A percentile compares a stretch with the other conserved stretches of the same genome.
These are phyloP conservation scores for Vaccinium macrocarpon DNA, from an alignment of 148 eudicot species.

Conservation along the genomic window DNA sequence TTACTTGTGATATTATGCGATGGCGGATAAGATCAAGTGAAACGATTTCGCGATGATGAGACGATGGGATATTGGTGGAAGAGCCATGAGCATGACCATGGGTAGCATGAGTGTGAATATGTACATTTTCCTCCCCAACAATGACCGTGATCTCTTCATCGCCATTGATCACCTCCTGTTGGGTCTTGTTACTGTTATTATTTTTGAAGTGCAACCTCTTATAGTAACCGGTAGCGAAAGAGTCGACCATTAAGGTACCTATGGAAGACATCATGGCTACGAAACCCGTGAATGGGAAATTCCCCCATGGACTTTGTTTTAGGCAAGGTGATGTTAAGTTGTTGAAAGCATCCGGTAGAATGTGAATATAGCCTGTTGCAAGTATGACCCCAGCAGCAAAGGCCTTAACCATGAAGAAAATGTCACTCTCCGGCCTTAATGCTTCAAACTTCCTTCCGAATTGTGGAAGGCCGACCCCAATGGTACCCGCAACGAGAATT, in stretches of 20 bases:
- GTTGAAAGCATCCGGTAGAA: slow-evolving; percentile 73
- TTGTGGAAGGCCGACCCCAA: slow-evolving; percentile 61
- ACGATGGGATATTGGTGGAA: slow-evolving; percentile 9
- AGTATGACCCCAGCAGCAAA: slow-evolving; percentile 87
- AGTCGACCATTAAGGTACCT: slow-evolving; percentile 70
- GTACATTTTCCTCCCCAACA: slow-evolving; percentile 30
- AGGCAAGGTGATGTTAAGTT: slow-evolving; percentile 66
- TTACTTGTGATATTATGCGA: slow-evolving; percentile 77
- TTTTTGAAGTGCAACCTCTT: slow-evolving; percentile 44
- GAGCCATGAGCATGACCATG: slow-evolving; percentile 57
- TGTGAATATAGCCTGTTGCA: slow-evolving; percentile 78
- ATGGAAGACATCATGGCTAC: slow-evolving; percentile 65
- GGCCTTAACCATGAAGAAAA: slow-evolving; percentile 78
- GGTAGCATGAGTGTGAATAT: slow-evolving; percentile 47
- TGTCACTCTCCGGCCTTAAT: slow-evolving; percentile 43
- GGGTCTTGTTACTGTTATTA: background rate
- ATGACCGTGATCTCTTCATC: slow-evolving; percentile 27
- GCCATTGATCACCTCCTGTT: slow-evolving; percentile 7
- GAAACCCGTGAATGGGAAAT: slow-evolving; percentile 71
- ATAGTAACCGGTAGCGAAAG: slow-evolving; percentile 58
- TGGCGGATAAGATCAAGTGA: slow-evolving; percentile 51
- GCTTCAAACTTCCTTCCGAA: slow-evolving; percentile 35
- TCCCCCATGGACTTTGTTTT: slow-evolving; percentile 43
- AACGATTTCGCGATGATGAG: background rate
- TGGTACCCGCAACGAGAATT: slow-evolving; percentile 47